Evolutionary conservation across 2,329 filamentous ascomycete genomes (phyloP).

Genomic region (Beauveria sp.): DNA sequence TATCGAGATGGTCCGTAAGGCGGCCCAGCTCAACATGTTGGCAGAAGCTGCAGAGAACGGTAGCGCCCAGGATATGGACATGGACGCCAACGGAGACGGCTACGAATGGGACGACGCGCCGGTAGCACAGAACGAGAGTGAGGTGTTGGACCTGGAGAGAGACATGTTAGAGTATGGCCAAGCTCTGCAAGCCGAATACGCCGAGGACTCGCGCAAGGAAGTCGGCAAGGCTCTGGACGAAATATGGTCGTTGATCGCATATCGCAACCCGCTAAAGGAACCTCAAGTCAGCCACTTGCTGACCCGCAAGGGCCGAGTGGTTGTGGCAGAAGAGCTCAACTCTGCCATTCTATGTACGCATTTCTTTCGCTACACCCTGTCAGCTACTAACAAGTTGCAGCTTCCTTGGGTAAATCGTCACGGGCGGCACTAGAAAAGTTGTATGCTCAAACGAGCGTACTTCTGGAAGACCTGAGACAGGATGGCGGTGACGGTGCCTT

Average conservation of each 20-base stretch:
- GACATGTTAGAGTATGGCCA: constrained; percentile 75
- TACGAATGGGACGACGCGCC: constrained; percentile 36
- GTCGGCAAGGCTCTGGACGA: constrained; percentile 69
- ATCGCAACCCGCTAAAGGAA: constrained; percentile 70
- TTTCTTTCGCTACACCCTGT: not conserved
- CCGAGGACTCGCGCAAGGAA: constrained; percentile 60
- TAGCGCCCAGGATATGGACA: constrained; percentile 43
- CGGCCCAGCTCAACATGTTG: constrained; percentile 54
- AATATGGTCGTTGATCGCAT: constrained; percentile 83
- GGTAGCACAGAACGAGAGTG: constrained; percentile 16
- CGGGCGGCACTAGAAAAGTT: constrained; percentile 77
- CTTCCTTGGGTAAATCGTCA: constrained; percentile 83
- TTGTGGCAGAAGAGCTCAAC: constrained; percentile 89
- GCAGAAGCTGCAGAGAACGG: constrained; percentile 33
- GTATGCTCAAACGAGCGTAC: constrained; percentile 76
- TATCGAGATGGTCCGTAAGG: constrained; percentile 82
- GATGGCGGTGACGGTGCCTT: constrained; percentile 78
- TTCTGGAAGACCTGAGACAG: constrained; percentile 75
- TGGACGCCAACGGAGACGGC: constrained; percentile 51
- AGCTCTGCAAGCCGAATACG: constrained; percentile 69
- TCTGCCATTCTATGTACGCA: constrained; percentile 79
- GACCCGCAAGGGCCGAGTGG: constrained; percentile 63
- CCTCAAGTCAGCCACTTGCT: constrained; percentile 69
- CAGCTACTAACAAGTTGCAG: constrained; percentile 37
- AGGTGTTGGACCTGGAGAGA: constrained; percentile 46